phyloP scores from a whole-genome alignment of 345 rosid species.

The Erysimum cheiranthoides region DNA sequence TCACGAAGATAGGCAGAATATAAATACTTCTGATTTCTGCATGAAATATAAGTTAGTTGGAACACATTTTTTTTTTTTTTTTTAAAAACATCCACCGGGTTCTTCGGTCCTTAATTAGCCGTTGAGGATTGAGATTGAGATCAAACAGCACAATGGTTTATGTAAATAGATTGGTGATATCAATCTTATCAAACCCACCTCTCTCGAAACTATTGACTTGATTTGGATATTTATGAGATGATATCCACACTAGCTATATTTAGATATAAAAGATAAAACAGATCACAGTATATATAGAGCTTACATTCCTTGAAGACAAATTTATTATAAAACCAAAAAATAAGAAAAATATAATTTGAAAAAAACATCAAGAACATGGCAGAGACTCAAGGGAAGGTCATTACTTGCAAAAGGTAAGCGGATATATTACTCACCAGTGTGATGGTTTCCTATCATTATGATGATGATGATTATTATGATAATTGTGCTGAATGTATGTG shows the following conservation, averaged over 20 bases:
- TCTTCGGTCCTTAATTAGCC: neutral
- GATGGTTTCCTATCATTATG: slow-evolving; percentile 3
- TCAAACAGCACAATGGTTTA: neutral
- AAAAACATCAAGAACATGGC: slow-evolving; percentile 19
- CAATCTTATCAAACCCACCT: slow-evolving; percentile 28
- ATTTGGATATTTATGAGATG: slow-evolving; percentile 17
- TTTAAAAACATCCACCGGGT: neutral
- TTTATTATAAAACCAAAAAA: neutral
- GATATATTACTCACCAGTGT: slow-evolving; percentile 4
- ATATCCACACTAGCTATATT: slow-evolving; percentile 20
- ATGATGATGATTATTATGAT: neutral
- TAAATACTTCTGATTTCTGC: neutral
- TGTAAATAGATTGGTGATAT: neutral
- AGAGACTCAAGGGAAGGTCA: slow-evolving; percentile 41
- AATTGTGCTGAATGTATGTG: neutral
- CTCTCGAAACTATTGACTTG: slow-evolving; percentile 28
- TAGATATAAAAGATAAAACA: neutral
- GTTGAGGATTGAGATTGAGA: neutral
- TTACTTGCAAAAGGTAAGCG: slow-evolving; percentile 44
- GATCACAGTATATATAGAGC: slow-evolving; percentile 16
- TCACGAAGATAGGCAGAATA: neutral
- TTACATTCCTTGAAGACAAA: neutral
- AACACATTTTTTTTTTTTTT: no score
- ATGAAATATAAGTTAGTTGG: slow-evolving; percentile 27
- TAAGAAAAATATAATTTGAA: no score